Evolutionary conservation across 805 yeast genomes (phyloP).

Genomic region (Naumovozyma dairenensis): DNA sequence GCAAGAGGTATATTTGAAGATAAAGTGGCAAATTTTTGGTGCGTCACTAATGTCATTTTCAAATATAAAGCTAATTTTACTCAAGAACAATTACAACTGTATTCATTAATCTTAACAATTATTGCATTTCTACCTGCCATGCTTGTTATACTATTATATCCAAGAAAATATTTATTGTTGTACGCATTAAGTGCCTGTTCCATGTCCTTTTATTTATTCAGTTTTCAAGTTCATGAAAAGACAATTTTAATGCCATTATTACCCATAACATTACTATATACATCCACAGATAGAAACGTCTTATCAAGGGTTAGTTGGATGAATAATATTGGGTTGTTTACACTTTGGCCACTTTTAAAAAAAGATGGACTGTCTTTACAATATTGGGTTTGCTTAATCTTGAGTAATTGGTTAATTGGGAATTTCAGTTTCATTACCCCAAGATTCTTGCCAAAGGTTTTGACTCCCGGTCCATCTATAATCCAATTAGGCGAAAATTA

Average conservation of each 20-base stretch:
- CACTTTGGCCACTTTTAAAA: conserved; percentile 77
- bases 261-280: conserved; percentile 63
- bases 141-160: conserved; percentile 39
- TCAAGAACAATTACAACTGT: conserved; percentile 45
- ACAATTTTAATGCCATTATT: conserved; percentile 78
- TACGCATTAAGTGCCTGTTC: conserved; percentile 80
- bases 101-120: conserved; percentile 47
- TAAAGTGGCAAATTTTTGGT: conserved; percentile 96
- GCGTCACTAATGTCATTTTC: conserved; percentile 72
- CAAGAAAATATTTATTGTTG: conserved; percentile 41
- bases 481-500: conserved; percentile 25
- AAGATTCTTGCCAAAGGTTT: conserved; percentile 30
- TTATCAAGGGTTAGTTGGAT: conserved; percentile 81
- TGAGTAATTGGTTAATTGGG: conserved; percentile 76
- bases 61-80: conserved; percentile 55
- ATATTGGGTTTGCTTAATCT: conserved; percentile 46
- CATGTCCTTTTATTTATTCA: conserved; percentile 78
- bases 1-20: conserved; percentile 92
- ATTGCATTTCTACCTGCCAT: conserved; percentile 48
- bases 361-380: conserved; percentile 70
- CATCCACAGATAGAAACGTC: conserved; percentile 44
- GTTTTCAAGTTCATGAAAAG: conserved; percentile 95
- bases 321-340: conserved; percentile 71
- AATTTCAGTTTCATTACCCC: conserved; percentile 47
- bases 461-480: conserved; percentile 39